Evolutionary conservation across 768 basidiomycete species (phyloP).

Genomic region (Tylopilus cervinicoccineus): DNA sequence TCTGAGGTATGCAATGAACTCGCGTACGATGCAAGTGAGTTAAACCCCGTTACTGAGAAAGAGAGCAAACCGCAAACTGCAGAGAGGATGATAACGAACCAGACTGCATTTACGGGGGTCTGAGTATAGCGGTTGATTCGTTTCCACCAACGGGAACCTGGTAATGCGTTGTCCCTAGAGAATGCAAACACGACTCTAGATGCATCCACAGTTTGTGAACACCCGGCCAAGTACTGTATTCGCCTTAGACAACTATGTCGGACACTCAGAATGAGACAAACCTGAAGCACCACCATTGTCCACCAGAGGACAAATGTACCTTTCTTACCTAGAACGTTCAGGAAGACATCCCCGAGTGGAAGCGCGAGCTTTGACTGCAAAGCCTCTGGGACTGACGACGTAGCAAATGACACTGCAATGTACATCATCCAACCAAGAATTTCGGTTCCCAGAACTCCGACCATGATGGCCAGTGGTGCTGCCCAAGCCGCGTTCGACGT

Average conservation of each 20-base stretch:
- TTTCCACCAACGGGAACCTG: constrained; percentile 37
- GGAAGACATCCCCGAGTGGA: constrained; percentile 40
- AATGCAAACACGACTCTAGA: constrained; percentile 47
- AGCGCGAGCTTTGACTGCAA: constrained; percentile 32
- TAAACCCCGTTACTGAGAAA: constrained; percentile 32
- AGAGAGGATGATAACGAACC: constrained; percentile 35
- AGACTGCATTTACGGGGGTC: constrained; percentile 38
- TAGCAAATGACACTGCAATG: constrained; percentile 43
- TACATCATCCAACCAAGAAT: constrained; percentile 41
- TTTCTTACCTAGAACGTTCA: constrained; percentile 35
- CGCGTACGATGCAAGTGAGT: constrained; percentile 34
- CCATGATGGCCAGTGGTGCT: constrained; percentile 43
- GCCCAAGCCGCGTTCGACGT: constrained; percentile 38
- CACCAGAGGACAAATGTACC: constrained; percentile 45
- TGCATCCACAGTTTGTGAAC: constrained; percentile 44
- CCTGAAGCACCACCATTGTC: constrained; percentile 42
- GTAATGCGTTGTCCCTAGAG: constrained; percentile 35
- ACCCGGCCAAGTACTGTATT: constrained; percentile 38
- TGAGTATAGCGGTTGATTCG: constrained; percentile 29
- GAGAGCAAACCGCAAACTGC: constrained; percentile 29
- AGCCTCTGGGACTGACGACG: constrained; percentile 34
- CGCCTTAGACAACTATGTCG: constrained; percentile 1
- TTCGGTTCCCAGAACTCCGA: constrained; percentile 38
- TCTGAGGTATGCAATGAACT: background rate
- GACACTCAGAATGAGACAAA: background rate